Conservation (phyloP, 2,329 filamentous ascomycete genomes). For the Hypoxylon sp. region DNA sequence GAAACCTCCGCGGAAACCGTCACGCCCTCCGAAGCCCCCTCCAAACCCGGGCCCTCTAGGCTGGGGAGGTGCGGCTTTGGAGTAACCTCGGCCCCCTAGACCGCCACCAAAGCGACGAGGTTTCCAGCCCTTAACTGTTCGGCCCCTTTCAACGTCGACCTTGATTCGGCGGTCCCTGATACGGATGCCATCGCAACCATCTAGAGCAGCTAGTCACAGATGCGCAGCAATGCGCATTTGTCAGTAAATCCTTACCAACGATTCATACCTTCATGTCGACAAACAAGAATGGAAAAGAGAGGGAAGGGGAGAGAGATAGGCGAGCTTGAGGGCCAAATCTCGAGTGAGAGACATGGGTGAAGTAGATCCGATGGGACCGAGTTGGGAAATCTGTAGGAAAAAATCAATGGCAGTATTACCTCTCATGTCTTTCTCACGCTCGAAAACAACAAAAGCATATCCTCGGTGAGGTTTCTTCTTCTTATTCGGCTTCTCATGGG, state of each 20-base stretch:
- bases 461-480: slow-evolving; percentile 86
- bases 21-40: slow-evolving; percentile 67
- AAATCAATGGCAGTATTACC: slow-evolving; percentile 74
- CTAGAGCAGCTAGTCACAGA: slow-evolving; percentile 85
- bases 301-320: slow-evolving; percentile 57
- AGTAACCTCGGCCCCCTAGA: slow-evolving; percentile 92
- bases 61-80: slow-evolving; percentile 79
- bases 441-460: slow-evolving; percentile 97
- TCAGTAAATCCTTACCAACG: slow-evolving; percentile 75
- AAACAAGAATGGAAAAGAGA: slow-evolving; percentile 26
- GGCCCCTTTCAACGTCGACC: slow-evolving; percentile 95
- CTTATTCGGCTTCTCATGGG: slow-evolving; percentile 77
- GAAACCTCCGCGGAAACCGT: slow-evolving; percentile 68
- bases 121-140: slow-evolving; percentile 93
- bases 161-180: slow-evolving; percentile 94
- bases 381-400: slow-evolving; percentile 51
- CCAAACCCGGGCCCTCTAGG: slow-evolving; percentile 74
- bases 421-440: slow-evolving; percentile 99
- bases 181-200: slow-evolving; percentile 83
- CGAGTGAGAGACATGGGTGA: slow-evolving; percentile 58
- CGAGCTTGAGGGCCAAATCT: slow-evolving; percentile 71
- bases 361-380: slow-evolving; percentile 46
- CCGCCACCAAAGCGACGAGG: slow-evolving; percentile 92
- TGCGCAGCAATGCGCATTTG: slow-evolving; percentile 71
- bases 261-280: slow-evolving; percentile 56